Percentiles rank a stretch among this genome's conserved stretches.
These are phyloP conservation scores for Phaffomyces thermotolerans DNA, from an alignment of 805 yeast genomes.

Conservation along the genomic window DNA sequence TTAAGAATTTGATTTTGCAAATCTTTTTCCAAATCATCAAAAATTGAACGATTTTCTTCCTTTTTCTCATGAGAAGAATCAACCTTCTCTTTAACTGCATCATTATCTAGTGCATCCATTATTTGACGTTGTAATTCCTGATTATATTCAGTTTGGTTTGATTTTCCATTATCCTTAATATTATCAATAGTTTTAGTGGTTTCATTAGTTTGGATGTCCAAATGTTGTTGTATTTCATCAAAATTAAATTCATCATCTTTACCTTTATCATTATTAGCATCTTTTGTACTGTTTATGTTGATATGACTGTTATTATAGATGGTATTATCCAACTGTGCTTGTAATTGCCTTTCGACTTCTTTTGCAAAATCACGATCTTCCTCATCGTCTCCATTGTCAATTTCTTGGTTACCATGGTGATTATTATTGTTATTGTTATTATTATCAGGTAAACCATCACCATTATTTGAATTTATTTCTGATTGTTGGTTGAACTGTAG, in stretches of 20 bases:
- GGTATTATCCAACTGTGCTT: neutral
- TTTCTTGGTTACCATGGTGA: constrained; percentile 19
- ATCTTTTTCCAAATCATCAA: constrained; percentile 16
- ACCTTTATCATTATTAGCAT: no score
- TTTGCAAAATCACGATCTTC: neutral
- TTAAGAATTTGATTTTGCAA: constrained; percentile 21
- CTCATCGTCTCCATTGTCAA: neutral
- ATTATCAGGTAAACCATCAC: constrained; percentile 3
- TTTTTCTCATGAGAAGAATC: no score
- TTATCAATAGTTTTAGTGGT: no score
- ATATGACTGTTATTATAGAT: no score
- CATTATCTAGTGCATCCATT: constrained; percentile 12
- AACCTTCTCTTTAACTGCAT: neutral
- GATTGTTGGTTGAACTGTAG: constrained; percentile 11
- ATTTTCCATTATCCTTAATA: no score
- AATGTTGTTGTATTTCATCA: no score
- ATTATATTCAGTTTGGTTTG: constrained; percentile 5
- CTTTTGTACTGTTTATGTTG: no score
- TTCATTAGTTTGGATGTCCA: no score
- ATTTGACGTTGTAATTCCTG: constrained; percentile 14
- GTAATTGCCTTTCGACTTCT: neutral
- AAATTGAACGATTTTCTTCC: no score
- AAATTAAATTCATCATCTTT: no score
- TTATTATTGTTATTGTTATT: constrained; percentile 4
- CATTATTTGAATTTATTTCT: neutral